Percentiles rank a stretch among this genome's conserved stretches.
Evolutionary conservation across 345 rosid genomes (phyloP).

Genomic region (Eucalyptus virginea): DNA sequence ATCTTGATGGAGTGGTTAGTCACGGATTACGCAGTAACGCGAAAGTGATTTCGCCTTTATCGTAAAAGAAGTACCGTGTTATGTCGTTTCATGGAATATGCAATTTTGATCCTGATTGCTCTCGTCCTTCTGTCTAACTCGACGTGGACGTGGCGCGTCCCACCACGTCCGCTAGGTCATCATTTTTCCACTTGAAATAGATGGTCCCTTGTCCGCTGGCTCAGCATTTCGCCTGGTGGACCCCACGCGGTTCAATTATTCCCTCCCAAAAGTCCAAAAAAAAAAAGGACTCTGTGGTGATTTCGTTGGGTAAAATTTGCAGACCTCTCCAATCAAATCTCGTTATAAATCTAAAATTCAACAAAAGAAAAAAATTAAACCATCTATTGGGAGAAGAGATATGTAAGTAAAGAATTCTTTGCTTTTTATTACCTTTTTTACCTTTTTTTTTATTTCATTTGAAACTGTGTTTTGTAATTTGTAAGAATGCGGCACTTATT

Average conservation of each 20-base stretch:
- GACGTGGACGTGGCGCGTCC: background rate
- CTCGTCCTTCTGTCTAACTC: background rate
- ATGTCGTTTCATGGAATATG: background rate
- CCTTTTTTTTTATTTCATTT: too few species aligned
- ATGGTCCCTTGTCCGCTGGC: background rate
- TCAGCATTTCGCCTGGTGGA: background rate
- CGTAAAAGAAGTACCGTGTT: accelerated
- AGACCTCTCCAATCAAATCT: background rate
- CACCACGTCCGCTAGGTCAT: background rate
- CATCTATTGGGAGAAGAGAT: background rate
- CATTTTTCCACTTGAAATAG: background rate
- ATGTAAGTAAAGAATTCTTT: background rate
- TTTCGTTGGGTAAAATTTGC: background rate
- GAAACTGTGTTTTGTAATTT: background rate
- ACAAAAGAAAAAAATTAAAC: background rate
- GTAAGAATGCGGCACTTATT: background rate
- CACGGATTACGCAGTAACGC: background rate
- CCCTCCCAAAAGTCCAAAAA: background rate
- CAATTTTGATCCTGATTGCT: background rate
- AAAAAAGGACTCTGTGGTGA: background rate
- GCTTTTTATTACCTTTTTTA: too few species aligned
- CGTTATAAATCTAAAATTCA: background rate
- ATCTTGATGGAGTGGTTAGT: background rate
- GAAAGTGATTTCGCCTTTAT: background rate
- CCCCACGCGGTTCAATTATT: background rate